Percentiles rank a stretch among this genome's conserved stretches.
Conservation (phyloP, 139 green algal genomes). For the Limnomonas spitsbergensis region DNA sequence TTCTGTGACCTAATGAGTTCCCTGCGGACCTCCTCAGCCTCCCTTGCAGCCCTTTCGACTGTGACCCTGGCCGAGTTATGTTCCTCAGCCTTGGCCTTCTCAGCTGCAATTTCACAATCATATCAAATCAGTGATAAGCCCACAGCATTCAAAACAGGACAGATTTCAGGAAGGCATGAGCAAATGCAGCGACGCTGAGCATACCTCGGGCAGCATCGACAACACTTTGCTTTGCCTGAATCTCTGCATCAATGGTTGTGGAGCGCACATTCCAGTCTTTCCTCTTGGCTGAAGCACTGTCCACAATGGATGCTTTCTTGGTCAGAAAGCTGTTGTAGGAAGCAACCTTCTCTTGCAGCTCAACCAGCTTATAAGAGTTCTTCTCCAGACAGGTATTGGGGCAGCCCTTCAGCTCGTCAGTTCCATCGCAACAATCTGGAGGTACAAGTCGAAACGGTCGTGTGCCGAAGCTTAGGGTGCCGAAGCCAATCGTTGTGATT, state of each 20-base stretch:
- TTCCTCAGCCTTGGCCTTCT: not conserved
- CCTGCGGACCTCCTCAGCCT: not conserved
- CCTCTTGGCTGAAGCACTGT: not conserved
- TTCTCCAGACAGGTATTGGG: constrained; percentile 58
- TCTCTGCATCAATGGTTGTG: constrained; percentile 1
- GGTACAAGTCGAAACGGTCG: too few species aligned
- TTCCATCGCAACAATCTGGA: constrained; percentile 80
- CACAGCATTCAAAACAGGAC: too few species aligned
- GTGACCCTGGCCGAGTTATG: not conserved
- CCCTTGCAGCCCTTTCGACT: not conserved
- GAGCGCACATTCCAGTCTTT: not conserved
- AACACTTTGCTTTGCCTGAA: not conserved
- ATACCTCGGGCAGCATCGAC: not conserved
- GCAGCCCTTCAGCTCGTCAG: constrained; percentile 70
- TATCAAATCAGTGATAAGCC: too few species aligned
- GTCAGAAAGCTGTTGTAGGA: not conserved
- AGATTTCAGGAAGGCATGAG: too few species aligned
- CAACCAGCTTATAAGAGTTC: not conserved
- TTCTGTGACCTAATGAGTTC: not conserved
- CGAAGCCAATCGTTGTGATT: too few species aligned
- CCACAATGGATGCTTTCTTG: not conserved
- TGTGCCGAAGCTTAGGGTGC: too few species aligned
- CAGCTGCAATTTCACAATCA: too few species aligned
- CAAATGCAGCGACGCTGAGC: too few species aligned
- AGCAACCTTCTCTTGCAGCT: not conserved